phyloP scores from a whole-genome alignment of 768 basidiomycete genomes.

The Boletus subcaerulescens region DNA sequence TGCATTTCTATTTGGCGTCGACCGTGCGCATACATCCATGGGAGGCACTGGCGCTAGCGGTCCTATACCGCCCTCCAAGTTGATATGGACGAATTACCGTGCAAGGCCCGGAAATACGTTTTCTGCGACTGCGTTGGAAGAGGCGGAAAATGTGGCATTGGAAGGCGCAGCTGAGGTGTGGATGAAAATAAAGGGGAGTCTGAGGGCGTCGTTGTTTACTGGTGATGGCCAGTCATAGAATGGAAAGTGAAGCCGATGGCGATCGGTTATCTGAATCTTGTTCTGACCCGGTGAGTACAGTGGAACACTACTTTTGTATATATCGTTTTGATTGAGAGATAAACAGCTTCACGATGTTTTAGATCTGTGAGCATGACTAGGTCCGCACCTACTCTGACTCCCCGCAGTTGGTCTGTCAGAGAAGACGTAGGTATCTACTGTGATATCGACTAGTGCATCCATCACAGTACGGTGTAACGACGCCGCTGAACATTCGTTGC shows the following conservation, averaged over 20 bases:
- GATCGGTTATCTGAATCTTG: not conserved
- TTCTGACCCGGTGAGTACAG: too few species aligned
- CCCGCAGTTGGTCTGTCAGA: too few species aligned
- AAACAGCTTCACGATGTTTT: not conserved
- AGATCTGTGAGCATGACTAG: too few species aligned
- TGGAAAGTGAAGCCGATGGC: slow-evolving; percentile 6
- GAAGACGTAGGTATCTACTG: not conserved
- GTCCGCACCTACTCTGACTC: too few species aligned
- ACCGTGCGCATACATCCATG: not conserved
- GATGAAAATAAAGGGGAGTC: slow-evolving; percentile 42
- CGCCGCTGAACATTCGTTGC: not conserved
- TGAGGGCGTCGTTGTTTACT: slow-evolving; percentile 23
- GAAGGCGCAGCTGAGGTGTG: slow-evolving; percentile 48
- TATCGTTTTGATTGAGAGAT: not conserved
- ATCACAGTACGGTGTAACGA: not conserved
- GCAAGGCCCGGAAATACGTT: slow-evolving; percentile 26
- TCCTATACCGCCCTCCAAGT: slow-evolving; percentile 23
- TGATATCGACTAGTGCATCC: not conserved
- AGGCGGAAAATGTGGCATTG: slow-evolving; percentile 50
- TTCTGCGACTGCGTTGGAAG: slow-evolving; percentile 39
- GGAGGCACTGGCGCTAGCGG: not conserved
- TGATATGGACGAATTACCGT: slow-evolving; percentile 26
- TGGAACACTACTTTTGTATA: not conserved
- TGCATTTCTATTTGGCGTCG: slow-evolving; percentile 55
- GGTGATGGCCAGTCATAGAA: slow-evolving; percentile 37